These are phyloP conservation scores for Microstegium vimineum DNA, from an alignment of 176 grass and related monocot genomes.

Conservation along the genomic window DNA sequence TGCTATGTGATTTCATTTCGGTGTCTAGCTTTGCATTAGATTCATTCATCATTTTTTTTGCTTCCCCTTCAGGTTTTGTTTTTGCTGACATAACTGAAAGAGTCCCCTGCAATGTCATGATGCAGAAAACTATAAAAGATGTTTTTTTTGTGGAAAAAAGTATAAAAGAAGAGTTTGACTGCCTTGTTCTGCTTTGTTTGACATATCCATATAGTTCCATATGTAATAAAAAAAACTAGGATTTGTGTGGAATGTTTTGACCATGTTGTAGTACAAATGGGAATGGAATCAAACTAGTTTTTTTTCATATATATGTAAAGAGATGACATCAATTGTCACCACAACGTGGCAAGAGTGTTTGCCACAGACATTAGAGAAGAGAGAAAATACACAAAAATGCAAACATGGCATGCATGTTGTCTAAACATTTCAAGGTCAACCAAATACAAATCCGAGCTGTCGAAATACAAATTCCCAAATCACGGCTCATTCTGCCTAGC, in stretches of 20 bases:
- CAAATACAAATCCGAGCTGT: not conserved
- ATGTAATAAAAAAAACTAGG: too few relatives aligned
- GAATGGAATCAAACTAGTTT: not conserved
- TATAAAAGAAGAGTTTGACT: not conserved
- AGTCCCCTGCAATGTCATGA: not conserved
- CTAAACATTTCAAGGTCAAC: slow-evolving; percentile 24
- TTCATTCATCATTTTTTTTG: not conserved
- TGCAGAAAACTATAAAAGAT: not conserved
- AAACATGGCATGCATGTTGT: slow-evolving; percentile 22
- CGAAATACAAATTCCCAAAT: not conserved
- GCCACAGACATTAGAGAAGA: not conserved
- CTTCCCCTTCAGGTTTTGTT: not conserved
- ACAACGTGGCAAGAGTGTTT: slow-evolving; percentile 30
- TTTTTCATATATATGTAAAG: too few relatives aligned
- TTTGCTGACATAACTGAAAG: not conserved
- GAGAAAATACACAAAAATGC: not conserved
- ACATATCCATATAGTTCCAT: not conserved
- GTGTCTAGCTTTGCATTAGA: not conserved
- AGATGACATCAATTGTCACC: not conserved
- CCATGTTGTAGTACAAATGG: too few relatives aligned
- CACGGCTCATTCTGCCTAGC: not conserved
- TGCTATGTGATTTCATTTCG: not conserved
- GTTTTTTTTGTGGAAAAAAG: not conserved
- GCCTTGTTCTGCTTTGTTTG: not conserved
- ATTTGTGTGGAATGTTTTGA: too few relatives aligned